Evolutionary conservation across 179 eudicot species (phyloP).

Genomic region (Silene vulgaris): DNA sequence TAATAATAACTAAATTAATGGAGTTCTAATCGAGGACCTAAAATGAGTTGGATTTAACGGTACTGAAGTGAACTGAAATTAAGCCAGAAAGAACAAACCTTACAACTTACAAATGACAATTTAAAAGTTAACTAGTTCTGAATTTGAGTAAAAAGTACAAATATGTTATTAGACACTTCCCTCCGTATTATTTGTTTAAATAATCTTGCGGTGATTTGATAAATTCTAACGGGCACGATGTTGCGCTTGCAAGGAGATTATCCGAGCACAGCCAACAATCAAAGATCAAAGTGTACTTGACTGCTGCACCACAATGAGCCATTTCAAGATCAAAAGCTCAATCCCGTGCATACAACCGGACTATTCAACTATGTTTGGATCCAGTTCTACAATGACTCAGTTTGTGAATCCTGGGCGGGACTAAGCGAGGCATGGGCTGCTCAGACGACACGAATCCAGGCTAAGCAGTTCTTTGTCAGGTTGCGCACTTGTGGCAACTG

Average conservation of each 20-base stretch:
- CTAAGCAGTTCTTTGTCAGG: slow-evolving; percentile 32
- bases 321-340: slow-evolving; percentile 32
- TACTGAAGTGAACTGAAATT: slow-evolving; percentile 18
- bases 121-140: no score
- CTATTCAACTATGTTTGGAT: slow-evolving; percentile 43
- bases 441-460: slow-evolving; percentile 29
- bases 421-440: slow-evolving; percentile 30
- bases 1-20: no score
- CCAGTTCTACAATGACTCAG: slow-evolving; percentile 41
- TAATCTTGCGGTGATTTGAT: no score
- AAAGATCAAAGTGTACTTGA: slow-evolving; percentile 26
- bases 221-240: background rate
- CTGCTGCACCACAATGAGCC: slow-evolving; percentile 44
- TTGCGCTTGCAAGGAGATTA: background rate
- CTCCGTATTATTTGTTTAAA: no score
- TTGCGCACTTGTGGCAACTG: background rate
- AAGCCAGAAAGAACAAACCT: background rate
- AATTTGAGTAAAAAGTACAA: no score
- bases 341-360: slow-evolving; percentile 26
- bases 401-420: slow-evolving; percentile 24
- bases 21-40: no score
- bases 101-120: no score
- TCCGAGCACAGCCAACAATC: background rate
- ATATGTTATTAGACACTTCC: no score
- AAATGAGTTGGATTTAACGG: slow-evolving; percentile 14